A percentile compares a stretch with the other conserved stretches of the same genome.
phyloP scores from a whole-genome alignment of 306 rosid genomes.

The Medicago ruthenica region DNA sequence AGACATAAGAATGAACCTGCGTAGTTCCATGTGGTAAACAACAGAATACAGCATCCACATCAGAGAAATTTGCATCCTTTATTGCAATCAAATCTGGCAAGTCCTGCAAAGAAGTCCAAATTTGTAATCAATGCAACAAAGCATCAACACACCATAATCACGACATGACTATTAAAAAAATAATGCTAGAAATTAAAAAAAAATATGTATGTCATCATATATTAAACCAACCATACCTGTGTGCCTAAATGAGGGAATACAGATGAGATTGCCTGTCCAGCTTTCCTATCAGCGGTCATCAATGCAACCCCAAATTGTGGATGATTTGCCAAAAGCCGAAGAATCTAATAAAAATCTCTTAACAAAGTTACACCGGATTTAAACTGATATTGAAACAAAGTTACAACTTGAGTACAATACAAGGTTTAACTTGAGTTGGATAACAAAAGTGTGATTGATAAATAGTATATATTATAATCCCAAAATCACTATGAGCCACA shows the following conservation, averaged over 20 bases:
- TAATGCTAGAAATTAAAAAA: neutral
- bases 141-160: slow-evolving; percentile 13
- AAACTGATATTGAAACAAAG: neutral
- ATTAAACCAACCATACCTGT: slow-evolving; percentile 60
- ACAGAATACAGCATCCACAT: slow-evolving; percentile 91
- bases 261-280: slow-evolving; percentile 85
- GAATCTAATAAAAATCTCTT: slow-evolving; percentile 60
- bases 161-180: slow-evolving; percentile 9
- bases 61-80: slow-evolving; percentile 82
- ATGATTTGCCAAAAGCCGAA: slow-evolving; percentile 90
- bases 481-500: slow-evolving; percentile 28
- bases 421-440: slow-evolving; percentile 11
- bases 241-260: slow-evolving; percentile 84
- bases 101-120: slow-evolving; percentile 55
- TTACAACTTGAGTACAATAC: slow-evolving; percentile 11
- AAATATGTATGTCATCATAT: neutral
- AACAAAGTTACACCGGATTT: neutral
- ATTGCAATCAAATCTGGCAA: slow-evolving; percentile 86
- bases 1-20: slow-evolving; percentile 59
- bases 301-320: slow-evolving; percentile 77
- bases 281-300: slow-evolving; percentile 91
- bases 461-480: neutral
- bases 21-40: slow-evolving; percentile 98
- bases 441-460: neutral
- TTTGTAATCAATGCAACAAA: slow-evolving; percentile 11